Evolutionary conservation across 495 filamentous ascomycete genomes (phyloP).

Genomic region (Penicillium turbatum): DNA sequence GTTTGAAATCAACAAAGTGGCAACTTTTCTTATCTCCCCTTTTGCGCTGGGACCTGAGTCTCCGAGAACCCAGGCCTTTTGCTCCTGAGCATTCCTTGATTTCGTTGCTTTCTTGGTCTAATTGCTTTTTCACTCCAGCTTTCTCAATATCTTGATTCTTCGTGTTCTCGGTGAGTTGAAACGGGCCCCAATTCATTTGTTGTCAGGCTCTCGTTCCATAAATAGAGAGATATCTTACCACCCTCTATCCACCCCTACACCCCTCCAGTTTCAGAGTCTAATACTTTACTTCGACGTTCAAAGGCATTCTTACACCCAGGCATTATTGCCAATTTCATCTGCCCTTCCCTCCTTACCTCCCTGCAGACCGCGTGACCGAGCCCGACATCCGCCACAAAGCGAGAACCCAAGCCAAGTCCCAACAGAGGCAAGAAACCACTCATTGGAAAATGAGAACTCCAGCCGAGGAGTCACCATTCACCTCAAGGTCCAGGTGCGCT

Average conservation of each 20-base stretch:
- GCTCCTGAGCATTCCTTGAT: no score
- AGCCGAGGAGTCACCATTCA: constrained; percentile 24
- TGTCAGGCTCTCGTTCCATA: no score
- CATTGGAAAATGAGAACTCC: constrained; percentile 38
- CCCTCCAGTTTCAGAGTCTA: neutral
- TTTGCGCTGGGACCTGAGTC: no score
- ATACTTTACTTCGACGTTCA: no score
- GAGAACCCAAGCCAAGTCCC: neutral
- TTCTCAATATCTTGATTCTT: neutral
- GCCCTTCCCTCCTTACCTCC: neutral
- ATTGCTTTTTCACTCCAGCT: no score
- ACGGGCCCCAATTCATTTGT: no score
- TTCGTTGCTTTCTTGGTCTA: no score
- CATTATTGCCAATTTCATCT: neutral
- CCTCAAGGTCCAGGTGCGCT: constrained; percentile 31
- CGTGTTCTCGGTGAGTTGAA: neutral
- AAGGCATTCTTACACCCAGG: neutral
- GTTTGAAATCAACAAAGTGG: no score
- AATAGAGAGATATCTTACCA: no score
- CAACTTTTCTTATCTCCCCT: no score
- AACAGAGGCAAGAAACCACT: neutral
- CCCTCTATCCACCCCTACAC: neutral
- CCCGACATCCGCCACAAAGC: neutral
- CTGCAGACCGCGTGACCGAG: neutral
- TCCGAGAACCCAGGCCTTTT: no score